phyloP scores from a whole-genome alignment of 768 basidiomycete genomes.

The Leccinum truebloodii region DNA sequence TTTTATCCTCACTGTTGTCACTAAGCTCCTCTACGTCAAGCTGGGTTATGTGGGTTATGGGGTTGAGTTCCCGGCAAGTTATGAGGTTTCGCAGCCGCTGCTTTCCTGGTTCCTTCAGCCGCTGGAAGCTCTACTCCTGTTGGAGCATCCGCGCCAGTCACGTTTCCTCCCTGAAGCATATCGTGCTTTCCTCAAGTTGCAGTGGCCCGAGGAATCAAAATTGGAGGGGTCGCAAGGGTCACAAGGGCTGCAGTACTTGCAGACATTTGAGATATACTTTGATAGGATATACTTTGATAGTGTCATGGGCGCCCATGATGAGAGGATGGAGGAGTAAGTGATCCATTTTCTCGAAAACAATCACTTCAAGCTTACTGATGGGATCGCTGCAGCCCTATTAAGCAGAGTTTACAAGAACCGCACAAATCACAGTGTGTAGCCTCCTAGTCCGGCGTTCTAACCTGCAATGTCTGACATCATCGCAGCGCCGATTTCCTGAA shows the following conservation, averaged over 20 bases:
- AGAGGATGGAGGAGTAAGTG: not conserved
- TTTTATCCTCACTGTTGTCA: constrained; percentile 3
- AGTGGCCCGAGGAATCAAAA: constrained; percentile 2
- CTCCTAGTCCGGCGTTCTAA: too few relatives aligned
- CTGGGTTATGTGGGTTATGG: not conserved
- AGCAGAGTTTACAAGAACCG: not conserved
- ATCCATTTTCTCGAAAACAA: not conserved
- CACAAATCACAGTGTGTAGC: not conserved
- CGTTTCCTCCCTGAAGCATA: constrained; percentile 6
- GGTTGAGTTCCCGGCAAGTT: not conserved
- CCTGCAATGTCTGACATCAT: not conserved
- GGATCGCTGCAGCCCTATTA: not conserved
- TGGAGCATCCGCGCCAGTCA: constrained; percentile 1
- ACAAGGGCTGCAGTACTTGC: constrained; percentile 1
- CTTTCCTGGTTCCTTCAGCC: constrained; percentile 8
- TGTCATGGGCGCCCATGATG: not conserved
- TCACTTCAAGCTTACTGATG: not conserved
- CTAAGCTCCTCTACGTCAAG: constrained; percentile 5
- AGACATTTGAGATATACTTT: constrained; percentile 9
- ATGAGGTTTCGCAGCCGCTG: constrained; percentile 1
- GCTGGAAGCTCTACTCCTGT: not conserved
- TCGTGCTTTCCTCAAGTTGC: constrained; percentile 2
- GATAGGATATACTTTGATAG: not conserved
- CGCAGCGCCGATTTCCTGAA: not conserved
- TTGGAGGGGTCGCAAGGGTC: not conserved